Percentiles rank a stretch among this genome's conserved stretches.
These are phyloP conservation scores for Verticillium dahliae DNA, from an alignment of 2,329 filamentous ascomycete genomes.

Conservation along the genomic window DNA sequence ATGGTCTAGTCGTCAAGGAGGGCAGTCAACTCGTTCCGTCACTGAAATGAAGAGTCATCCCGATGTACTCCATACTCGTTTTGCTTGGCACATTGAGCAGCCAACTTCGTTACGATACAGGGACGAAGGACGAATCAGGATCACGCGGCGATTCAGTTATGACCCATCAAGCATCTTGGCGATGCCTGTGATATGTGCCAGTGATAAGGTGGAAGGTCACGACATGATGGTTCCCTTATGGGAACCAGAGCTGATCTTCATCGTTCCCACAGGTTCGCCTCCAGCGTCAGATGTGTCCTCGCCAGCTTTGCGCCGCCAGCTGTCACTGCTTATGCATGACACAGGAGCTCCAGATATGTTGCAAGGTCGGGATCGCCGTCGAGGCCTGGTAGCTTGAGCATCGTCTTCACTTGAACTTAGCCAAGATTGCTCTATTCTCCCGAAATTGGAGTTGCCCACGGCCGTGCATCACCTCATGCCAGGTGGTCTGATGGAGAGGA, in stretches of 20 bases:
- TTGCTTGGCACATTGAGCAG: not conserved
- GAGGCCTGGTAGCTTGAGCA: not conserved
- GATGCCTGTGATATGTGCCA: not conserved
- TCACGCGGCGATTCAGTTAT: not conserved
- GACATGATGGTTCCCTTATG: not conserved
- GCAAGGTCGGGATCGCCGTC: no score
- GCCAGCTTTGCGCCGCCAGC: not conserved
- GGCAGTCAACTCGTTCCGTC: not conserved
- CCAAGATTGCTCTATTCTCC: slow-evolving; percentile 1
- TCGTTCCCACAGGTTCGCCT: not conserved
- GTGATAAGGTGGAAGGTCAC: not conserved
- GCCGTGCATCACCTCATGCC: not conserved
- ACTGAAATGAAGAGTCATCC: not conserved
- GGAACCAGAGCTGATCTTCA: not conserved
- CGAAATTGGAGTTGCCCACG: not conserved
- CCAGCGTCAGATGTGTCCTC: not conserved
- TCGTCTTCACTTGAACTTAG: not conserved
- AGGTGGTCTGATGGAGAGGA: not conserved
- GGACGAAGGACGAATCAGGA: not conserved
- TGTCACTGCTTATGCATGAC: not conserved
- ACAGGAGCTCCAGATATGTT: not conserved
- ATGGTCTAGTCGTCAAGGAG: not conserved
- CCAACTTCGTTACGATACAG: not conserved
- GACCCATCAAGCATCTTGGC: not conserved
- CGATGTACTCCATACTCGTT: not conserved